Evolutionary conservation across 129 eudicot species (phyloP).

Genomic region (Lactuca sativa): DNA sequence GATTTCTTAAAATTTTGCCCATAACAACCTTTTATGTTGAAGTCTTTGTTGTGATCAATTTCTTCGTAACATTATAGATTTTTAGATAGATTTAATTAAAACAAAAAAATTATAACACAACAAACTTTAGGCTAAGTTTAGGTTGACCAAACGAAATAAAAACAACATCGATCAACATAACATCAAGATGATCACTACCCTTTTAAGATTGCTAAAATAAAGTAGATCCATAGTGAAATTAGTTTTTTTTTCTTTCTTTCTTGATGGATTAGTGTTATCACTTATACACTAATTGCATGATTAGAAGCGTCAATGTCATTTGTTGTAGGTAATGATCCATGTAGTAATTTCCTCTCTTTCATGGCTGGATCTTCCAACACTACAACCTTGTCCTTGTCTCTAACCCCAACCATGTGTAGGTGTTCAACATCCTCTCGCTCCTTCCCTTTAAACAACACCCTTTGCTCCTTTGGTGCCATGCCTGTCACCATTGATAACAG

Average conservation of each 20-base stretch:
- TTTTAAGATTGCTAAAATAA: neutral
- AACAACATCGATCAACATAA: slow-evolving; percentile 20
- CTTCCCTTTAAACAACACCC: slow-evolving; percentile 74
- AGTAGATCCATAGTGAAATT: slow-evolving; percentile 4
- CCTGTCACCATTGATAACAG: slow-evolving; percentile 56
- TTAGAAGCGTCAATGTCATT: slow-evolving; percentile 44
- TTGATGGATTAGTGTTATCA: slow-evolving; percentile 13
- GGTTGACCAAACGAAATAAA: slow-evolving; percentile 22
- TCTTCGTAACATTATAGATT: neutral
- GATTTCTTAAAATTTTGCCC: too few relatives aligned
- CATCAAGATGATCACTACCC: slow-evolving; percentile 20
- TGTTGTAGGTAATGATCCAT: slow-evolving; percentile 29
- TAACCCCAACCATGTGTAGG: slow-evolving; percentile 82
- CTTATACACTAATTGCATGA: slow-evolving; percentile 51
- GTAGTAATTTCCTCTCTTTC: slow-evolving; percentile 55
- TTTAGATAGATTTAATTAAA: too few relatives aligned
- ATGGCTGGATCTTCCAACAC: slow-evolving; percentile 78
- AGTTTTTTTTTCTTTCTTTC: slow-evolving; percentile 5
- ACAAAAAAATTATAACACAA: neutral
- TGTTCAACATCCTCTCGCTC: slow-evolving; percentile 71
- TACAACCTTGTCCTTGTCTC: slow-evolving; percentile 70
- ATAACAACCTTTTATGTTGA: too few relatives aligned
- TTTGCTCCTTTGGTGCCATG: slow-evolving; percentile 69
- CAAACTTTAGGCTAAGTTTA: slow-evolving; percentile 6
- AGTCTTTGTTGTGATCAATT: neutral